Percentiles rank a stretch among this genome's conserved stretches.
phyloP scores from a whole-genome alignment of 495 filamentous ascomycete genomes.

The Ramalina intermedia region DNA sequence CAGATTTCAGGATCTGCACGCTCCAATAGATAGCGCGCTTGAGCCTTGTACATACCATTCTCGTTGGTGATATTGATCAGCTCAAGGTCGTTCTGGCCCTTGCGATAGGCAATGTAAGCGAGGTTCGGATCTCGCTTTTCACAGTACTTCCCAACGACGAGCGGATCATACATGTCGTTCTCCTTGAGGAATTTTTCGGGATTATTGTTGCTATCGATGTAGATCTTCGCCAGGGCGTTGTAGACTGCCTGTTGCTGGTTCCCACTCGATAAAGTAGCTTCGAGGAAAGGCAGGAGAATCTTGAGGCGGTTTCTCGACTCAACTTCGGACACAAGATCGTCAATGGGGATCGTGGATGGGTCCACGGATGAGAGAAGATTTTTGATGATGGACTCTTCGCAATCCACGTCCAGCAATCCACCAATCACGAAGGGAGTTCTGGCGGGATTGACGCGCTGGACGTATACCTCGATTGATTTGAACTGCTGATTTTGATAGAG shows the following conservation, averaged over 20 bases:
- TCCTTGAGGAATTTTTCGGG: constrained; percentile 98
- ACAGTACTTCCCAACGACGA: constrained; percentile 93
- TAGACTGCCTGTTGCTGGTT: constrained; percentile 98
- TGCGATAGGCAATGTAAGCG: constrained; percentile 87
- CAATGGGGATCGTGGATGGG: constrained; percentile 75
- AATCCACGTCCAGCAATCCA: constrained; percentile 92
- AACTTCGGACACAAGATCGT: constrained; percentile 89
- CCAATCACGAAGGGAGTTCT: constrained; percentile 89
- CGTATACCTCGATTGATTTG: constrained; percentile 98
- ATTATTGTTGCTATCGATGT: constrained; percentile 98
- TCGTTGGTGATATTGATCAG: constrained; percentile 97
- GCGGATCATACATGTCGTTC: constrained; percentile 91
- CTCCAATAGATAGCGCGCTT: constrained; percentile 89
- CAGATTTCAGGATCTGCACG: constrained; percentile 83
- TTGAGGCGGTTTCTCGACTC: constrained; percentile 92
- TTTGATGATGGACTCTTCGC: constrained; percentile 92
- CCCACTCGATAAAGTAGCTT: constrained; percentile 75
- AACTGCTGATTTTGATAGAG: constrained; percentile 99
- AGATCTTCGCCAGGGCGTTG: constrained; percentile 98
- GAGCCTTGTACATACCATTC: constrained; percentile 96
- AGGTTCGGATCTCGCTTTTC: constrained; percentile 97
- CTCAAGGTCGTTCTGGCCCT: constrained; percentile 95
- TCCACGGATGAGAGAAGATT: constrained; percentile 79
- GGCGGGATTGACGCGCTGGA: constrained; percentile 95
- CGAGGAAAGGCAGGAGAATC: constrained; percentile 89